Evolutionary conservation across 352 stramenopile genomes (phyloP).

Genomic region (Pythium sukuiense): DNA sequence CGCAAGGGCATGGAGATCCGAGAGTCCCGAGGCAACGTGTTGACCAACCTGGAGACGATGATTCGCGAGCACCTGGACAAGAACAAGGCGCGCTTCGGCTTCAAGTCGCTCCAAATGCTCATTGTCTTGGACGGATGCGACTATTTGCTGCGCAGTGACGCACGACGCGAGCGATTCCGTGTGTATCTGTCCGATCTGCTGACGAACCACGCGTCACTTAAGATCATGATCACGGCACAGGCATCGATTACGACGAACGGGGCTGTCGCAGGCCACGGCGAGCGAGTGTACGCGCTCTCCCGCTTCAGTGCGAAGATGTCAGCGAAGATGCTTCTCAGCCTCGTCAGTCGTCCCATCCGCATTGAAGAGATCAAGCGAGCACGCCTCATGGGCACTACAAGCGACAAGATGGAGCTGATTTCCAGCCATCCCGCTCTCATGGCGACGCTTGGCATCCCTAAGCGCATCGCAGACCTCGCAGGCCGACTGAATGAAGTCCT

Average conservation of each 20-base stretch:
- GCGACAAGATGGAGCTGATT: constrained; percentile 73
- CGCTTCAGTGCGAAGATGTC: constrained; percentile 71
- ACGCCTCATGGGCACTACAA: constrained; percentile 29
- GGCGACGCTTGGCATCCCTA: constrained; percentile 61
- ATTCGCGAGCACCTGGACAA: constrained; percentile 52
- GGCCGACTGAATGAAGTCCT: constrained; percentile 62
- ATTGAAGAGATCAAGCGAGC: constrained; percentile 63
- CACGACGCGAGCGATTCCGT: constrained; percentile 59
- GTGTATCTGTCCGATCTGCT: constrained; percentile 66
- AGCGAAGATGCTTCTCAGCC: constrained; percentile 72
- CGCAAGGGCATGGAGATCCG: constrained; percentile 39
- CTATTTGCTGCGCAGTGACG: constrained; percentile 50
- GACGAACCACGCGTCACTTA: constrained; percentile 69
- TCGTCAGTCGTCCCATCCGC: constrained; percentile 71
- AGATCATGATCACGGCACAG: constrained; percentile 67
- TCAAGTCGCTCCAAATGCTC: constrained; percentile 57
- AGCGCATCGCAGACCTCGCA: constrained; percentile 69
- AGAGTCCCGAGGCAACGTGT: constrained; percentile 35
- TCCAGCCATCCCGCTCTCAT: constrained; percentile 65
- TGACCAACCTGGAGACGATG: constrained; percentile 52
- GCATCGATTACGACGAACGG: constrained; percentile 66
- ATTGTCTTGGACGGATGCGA: constrained; percentile 77
- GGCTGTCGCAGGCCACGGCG: constrained; percentile 63
- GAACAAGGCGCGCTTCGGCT: constrained; percentile 50
- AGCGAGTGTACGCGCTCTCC: constrained; percentile 64